Evolutionary conservation across 768 basidiomycete species (phyloP).

Genomic region (Panellus pusillus): DNA sequence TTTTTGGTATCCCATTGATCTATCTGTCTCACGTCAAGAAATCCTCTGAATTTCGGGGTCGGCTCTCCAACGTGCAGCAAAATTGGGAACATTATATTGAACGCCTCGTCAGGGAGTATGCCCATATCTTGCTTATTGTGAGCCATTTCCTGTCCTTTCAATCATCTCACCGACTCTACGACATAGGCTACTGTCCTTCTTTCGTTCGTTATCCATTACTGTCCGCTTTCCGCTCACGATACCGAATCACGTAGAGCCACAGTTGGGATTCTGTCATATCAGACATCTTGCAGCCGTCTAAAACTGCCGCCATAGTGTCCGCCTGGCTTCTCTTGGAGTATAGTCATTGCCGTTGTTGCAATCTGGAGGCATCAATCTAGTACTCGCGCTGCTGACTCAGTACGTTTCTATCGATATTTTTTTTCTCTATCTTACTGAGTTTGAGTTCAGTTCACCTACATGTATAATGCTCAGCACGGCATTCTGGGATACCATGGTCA

Average conservation of each 20-base stretch:
- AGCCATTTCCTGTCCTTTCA: slow-evolving; percentile 23
- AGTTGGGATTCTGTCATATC: slow-evolving; percentile 46
- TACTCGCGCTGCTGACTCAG: slow-evolving; percentile 43
- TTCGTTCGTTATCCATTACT: slow-evolving; percentile 37
- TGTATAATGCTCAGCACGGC: slow-evolving; percentile 49
- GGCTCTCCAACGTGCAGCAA: slow-evolving; percentile 45
- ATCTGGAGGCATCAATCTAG: slow-evolving; percentile 58
- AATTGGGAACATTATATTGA: slow-evolving; percentile 52
- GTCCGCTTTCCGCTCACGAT: neutral
- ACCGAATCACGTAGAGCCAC: slow-evolving; percentile 40
- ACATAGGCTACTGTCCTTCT: slow-evolving; percentile 52
- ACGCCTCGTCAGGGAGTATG: slow-evolving; percentile 53
- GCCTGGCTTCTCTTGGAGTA: slow-evolving; percentile 54
- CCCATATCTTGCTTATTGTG: slow-evolving; percentile 56
- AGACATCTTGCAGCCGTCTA: slow-evolving; percentile 32
- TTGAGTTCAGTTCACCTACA: slow-evolving; percentile 46
- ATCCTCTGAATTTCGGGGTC: slow-evolving; percentile 50
- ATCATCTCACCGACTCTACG: neutral
- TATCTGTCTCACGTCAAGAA: slow-evolving; percentile 50
- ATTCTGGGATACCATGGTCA: slow-evolving; percentile 48
- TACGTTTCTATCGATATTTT: slow-evolving; percentile 21
- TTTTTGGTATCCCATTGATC: slow-evolving; percentile 54
- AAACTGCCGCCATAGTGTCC: slow-evolving; percentile 41
- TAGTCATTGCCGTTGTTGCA: slow-evolving; percentile 55
- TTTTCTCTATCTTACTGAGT: neutral